These are phyloP conservation scores for Suillus luteus DNA, from an alignment of 768 basidiomycete species.

Conservation along the genomic window DNA sequence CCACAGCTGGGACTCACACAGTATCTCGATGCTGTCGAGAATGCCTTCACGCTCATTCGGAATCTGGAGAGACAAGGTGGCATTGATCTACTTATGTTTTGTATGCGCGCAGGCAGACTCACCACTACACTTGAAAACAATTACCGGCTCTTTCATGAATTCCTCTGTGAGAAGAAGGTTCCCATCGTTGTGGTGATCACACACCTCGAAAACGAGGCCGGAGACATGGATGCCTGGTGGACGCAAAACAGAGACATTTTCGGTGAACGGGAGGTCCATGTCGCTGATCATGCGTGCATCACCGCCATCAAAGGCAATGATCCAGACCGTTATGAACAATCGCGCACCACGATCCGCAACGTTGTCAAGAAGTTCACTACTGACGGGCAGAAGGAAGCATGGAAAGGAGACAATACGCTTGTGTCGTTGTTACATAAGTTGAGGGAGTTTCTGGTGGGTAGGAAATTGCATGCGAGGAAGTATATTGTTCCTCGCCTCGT, in stretches of 20 bases:
- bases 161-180: constrained; percentile 41
- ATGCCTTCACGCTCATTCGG: constrained; percentile 36
- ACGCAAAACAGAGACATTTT: constrained; percentile 34
- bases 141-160: constrained; percentile 39
- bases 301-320: constrained; percentile 33
- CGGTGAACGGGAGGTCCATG: constrained; percentile 28
- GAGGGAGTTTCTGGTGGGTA: constrained; percentile 20
- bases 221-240: constrained; percentile 42
- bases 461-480: constrained; percentile 23
- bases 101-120: constrained; percentile 41
- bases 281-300: constrained; percentile 41
- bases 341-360: constrained; percentile 26
- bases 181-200: constrained; percentile 43
- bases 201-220: constrained; percentile 37
- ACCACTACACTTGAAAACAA: constrained; percentile 38
- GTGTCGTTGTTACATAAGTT: constrained; percentile 20
- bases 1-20: constrained; percentile 27
- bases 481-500: constrained; percentile 26
- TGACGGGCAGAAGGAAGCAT: constrained; percentile 27
- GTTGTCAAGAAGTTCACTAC: constrained; percentile 24
- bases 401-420: constrained; percentile 21
- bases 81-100: constrained; percentile 41
- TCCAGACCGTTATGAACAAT: constrained; percentile 25
- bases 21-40: constrained; percentile 29
- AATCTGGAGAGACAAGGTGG: constrained; percentile 35